Evolutionary conservation across 768 basidiomycete genomes (phyloP).

Genomic region (Albatrellus ellisii): DNA sequence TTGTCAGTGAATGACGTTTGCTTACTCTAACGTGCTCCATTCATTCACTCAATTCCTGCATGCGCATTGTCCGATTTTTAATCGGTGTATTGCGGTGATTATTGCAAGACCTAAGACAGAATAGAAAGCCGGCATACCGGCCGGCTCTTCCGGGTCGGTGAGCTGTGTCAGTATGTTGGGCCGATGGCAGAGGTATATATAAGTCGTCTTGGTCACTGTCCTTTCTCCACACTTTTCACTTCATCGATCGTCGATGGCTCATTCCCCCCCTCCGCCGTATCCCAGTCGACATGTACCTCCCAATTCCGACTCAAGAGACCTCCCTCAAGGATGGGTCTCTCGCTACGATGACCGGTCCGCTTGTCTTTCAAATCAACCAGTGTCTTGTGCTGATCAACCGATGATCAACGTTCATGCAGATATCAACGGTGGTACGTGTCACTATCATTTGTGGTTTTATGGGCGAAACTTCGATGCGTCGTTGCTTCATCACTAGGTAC

Average conservation of each 20-base stretch:
- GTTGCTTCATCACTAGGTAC: too few relatives aligned
- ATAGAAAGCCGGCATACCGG: slow-evolving; percentile 8
- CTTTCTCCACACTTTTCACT: slow-evolving; percentile 3
- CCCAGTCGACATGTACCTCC: too few relatives aligned
- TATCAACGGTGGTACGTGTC: slow-evolving; percentile 50
- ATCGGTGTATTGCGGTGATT: too few relatives aligned
- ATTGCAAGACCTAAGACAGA: too few relatives aligned
- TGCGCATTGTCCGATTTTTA: too few relatives aligned
- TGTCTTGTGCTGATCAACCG: slow-evolving; percentile 14
- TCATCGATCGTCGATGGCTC: slow-evolving; percentile 24
- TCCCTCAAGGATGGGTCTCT: slow-evolving; percentile 56
- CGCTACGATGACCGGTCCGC: slow-evolving; percentile 60
- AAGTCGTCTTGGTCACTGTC: slow-evolving; percentile 9
- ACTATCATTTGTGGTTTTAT: not conserved
- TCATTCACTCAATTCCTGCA: too few relatives aligned
- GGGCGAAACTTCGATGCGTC: not conserved
- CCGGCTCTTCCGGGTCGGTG: slow-evolving; percentile 7
- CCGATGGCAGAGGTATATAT: slow-evolving; percentile 10
- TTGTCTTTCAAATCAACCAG: slow-evolving; percentile 15
- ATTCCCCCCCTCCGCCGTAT: slow-evolving; percentile 25
- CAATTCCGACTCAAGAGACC: slow-evolving; percentile 45
- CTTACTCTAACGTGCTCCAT: too few relatives aligned
- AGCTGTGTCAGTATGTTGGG: slow-evolving; percentile 9
- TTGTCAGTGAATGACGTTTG: too few relatives aligned
- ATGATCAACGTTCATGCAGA: slow-evolving; percentile 20